Conservation (phyloP, 2,329 filamentous ascomycete species). For the Xylaria sp. region DNA sequence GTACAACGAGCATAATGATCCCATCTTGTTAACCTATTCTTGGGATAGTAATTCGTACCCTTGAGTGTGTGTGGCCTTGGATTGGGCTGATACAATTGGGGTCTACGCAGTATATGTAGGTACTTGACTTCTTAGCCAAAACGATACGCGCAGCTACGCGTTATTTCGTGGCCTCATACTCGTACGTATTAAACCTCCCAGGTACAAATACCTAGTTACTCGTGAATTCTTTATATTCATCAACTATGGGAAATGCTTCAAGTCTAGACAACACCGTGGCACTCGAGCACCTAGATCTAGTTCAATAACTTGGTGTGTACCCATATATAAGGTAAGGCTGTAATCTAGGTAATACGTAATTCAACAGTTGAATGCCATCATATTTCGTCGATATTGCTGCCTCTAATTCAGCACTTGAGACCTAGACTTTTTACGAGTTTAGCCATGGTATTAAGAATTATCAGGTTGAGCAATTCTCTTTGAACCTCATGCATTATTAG, state of each 20-base stretch:
- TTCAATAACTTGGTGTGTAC: not conserved
- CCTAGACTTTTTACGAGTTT: not conserved
- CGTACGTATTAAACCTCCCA: not conserved
- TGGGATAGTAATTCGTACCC: not conserved
- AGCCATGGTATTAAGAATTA: not conserved
- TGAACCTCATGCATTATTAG: not conserved
- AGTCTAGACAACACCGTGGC: not conserved
- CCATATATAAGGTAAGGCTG: not conserved
- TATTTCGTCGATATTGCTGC: not conserved
- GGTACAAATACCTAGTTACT: not conserved
- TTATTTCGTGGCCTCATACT: not conserved
- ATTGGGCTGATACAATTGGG: not conserved
- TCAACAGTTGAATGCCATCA: not conserved
- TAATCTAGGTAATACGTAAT: not conserved
- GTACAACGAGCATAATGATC: not conserved
- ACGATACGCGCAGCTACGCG: not conserved
- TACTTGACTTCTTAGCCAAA: not conserved
- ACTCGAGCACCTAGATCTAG: not conserved
- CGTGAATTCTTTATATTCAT: too few species aligned
- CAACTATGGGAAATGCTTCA: too few species aligned
- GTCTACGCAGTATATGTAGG: not conserved
- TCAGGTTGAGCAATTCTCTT: not conserved
- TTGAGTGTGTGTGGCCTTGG: not conserved
- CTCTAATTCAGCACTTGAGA: not conserved
- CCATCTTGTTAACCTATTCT: not conserved